Conservation (phyloP, 768 basidiomycete species). For the Collybia mongolica region DNA sequence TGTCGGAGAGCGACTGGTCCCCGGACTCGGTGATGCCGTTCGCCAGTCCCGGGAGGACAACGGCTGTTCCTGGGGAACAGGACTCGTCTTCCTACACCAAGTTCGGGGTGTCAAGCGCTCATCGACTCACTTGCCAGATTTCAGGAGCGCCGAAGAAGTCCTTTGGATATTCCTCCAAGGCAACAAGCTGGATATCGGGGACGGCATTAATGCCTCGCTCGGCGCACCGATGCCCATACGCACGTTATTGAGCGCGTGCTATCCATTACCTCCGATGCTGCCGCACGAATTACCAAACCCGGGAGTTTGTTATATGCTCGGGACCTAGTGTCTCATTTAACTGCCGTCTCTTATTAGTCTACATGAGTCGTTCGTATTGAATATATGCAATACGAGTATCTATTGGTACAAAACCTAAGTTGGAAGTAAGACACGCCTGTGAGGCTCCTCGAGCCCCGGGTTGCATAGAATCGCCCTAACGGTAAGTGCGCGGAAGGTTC, state of each 20-base stretch:
- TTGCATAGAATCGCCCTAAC: no score
- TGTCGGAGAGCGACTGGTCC: slow-evolving; percentile 6
- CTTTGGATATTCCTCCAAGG: neutral
- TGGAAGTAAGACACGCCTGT: no score
- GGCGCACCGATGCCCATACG: slow-evolving; percentile 8
- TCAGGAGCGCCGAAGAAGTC: neutral
- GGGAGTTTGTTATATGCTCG: slow-evolving; percentile 8
- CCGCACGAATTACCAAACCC: neutral
- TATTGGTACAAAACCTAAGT: no score
- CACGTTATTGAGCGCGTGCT: slow-evolving; percentile 2
- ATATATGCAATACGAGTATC: no score
- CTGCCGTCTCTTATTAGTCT: slow-evolving; percentile 6
- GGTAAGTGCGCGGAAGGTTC: no score
- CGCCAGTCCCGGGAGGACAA: slow-evolving; percentile 6
- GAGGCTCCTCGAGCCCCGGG: no score
- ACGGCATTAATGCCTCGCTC: slow-evolving; percentile 17
- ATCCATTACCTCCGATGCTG: neutral
- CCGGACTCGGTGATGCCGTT: slow-evolving; percentile 11
- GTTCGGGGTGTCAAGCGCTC: slow-evolving; percentile 23
- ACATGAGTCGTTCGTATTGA: no score
- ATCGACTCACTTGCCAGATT: slow-evolving; percentile 9
- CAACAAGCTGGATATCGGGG: no score
- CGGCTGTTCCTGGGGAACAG: slow-evolving; percentile 13
- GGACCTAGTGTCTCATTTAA: slow-evolving; percentile 14
- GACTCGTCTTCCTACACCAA: slow-evolving; percentile 25